Percentiles rank a stretch among this genome's conserved stretches.
These are phyloP conservation scores for Phoma sp. DNA, from an alignment of 2,329 filamentous ascomycete species.

Conservation along the genomic window DNA sequence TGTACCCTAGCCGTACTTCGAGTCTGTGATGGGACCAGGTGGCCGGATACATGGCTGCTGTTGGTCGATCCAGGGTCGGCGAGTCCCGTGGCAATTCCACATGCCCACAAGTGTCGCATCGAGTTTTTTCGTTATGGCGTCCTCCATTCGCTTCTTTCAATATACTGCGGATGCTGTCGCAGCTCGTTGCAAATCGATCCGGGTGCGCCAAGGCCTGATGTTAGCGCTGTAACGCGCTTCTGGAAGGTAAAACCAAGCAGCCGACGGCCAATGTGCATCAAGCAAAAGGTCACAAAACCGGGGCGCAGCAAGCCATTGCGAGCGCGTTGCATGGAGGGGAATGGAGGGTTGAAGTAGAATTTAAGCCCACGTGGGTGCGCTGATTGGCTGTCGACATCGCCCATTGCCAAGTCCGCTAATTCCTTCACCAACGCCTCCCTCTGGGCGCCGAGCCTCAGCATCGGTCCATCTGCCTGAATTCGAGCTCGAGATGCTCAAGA, in stretches of 20 bases:
- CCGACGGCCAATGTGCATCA: constrained; percentile 13
- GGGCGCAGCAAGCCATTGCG: constrained; percentile 8
- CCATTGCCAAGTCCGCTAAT: constrained; percentile 8
- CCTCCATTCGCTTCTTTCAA: constrained; percentile 10
- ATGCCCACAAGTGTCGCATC: not conserved
- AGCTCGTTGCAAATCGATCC: constrained; percentile 2
- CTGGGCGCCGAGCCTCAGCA: constrained; percentile 13
- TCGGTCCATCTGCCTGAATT: constrained; percentile 15
- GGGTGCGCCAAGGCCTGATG: constrained; percentile 4
- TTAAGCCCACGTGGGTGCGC: constrained; percentile 12
- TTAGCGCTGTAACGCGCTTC: constrained; percentile 6
- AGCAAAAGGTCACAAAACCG: constrained; percentile 9
- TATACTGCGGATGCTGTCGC: constrained; percentile 2
- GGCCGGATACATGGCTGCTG: constrained; percentile 9
- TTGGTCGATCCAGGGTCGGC: constrained; percentile 14
- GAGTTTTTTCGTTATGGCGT: not conserved
- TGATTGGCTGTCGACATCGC: constrained; percentile 15
- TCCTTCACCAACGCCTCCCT: constrained; percentile 13
- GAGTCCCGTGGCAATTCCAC: constrained; percentile 1
- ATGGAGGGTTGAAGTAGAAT: constrained; percentile 5
- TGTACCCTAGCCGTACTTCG: not conserved
- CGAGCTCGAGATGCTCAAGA: constrained; percentile 13
- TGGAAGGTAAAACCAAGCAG: constrained; percentile 8
- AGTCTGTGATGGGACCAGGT: constrained; percentile 4
- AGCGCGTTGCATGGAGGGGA: constrained; percentile 1